These are phyloP conservation scores for Hypoxylon rickii DNA, from an alignment of 495 filamentous ascomycete genomes.

Conservation along the genomic window DNA sequence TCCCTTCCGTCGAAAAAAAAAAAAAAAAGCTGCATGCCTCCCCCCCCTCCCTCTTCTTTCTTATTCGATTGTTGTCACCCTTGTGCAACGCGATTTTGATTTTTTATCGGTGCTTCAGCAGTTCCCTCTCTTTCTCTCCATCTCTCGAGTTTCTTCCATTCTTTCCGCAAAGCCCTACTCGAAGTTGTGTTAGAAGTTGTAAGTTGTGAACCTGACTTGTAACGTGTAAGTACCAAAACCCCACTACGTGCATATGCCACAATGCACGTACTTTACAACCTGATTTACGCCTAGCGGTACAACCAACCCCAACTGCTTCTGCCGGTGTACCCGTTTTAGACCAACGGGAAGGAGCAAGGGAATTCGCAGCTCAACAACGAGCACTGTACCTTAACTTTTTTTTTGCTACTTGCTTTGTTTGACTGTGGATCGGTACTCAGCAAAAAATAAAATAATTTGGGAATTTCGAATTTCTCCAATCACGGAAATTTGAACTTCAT, in stretches of 20 bases:
- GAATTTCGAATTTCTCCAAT: conserved; percentile 2
- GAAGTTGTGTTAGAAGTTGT: neutral
- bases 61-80: neutral
- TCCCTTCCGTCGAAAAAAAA: conserved; percentile 15
- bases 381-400: neutral
- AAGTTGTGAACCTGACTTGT: conserved; percentile 15
- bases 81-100: conserved; percentile 4
- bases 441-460: neutral
- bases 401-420: neutral
- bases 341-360: conserved; percentile 14
- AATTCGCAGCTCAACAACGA: conserved; percentile 29
- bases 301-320: neutral
- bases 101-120: conserved; percentile 9
- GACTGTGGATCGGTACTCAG: conserved; percentile 24
- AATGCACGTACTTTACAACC: conserved; percentile 1
- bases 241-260: conserved; percentile 23
- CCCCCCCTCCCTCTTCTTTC: neutral
- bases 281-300: neutral
- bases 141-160: neutral
- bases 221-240: conserved; percentile 16
- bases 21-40: conserved; percentile 1
- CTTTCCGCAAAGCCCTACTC: conserved; percentile 6
- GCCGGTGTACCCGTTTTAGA: conserved; percentile 17
- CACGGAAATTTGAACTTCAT: too few relatives aligned
- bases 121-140: neutral